Conservation (phyloP, 192 early-diverging fungal species). For the Podila verticillata region DNA sequence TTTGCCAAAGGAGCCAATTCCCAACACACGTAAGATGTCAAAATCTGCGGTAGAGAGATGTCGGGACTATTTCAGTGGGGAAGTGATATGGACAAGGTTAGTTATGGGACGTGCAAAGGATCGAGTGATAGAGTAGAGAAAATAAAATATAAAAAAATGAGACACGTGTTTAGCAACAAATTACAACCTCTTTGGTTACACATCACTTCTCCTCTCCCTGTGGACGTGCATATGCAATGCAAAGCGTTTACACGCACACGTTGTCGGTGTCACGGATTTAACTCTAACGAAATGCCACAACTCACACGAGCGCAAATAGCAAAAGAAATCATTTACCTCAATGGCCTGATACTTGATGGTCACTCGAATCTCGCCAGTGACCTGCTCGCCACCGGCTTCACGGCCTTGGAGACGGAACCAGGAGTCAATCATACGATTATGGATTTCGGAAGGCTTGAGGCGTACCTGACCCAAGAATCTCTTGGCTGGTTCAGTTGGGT, state of each 20-base stretch:
- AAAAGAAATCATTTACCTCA: slow-evolving; percentile 17
- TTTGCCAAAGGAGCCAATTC: slow-evolving; percentile 84
- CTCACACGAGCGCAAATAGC: neutral
- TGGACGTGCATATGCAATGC: too few relatives aligned
- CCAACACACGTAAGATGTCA: slow-evolving; percentile 77
- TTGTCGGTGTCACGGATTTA: too few relatives aligned
- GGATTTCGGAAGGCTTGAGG: slow-evolving; percentile 51
- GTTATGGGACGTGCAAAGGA: neutral
- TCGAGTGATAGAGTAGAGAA: too few relatives aligned
- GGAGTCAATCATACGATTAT: slow-evolving; percentile 56
- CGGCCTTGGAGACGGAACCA: slow-evolving; percentile 52
- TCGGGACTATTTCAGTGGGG: slow-evolving; percentile 24
- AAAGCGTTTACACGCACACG: too few relatives aligned
- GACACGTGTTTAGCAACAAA: neutral
- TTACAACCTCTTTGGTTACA: neutral
- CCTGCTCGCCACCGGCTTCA: slow-evolving; percentile 16
- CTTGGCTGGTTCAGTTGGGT: slow-evolving; percentile 20
- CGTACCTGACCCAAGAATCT: slow-evolving; percentile 56
- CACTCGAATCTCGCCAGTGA: slow-evolving; percentile 60
- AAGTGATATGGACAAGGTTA: slow-evolving; percentile 9
- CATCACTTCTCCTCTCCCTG: neutral
- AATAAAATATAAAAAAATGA: neutral
- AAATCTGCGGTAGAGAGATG: slow-evolving; percentile 63
- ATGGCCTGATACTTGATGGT: slow-evolving; percentile 51
- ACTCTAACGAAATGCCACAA: too few relatives aligned